Evolutionary conservation across 192 early-diverging fungal species (phyloP).

Genomic region (Radiomyces spectabilis): DNA sequence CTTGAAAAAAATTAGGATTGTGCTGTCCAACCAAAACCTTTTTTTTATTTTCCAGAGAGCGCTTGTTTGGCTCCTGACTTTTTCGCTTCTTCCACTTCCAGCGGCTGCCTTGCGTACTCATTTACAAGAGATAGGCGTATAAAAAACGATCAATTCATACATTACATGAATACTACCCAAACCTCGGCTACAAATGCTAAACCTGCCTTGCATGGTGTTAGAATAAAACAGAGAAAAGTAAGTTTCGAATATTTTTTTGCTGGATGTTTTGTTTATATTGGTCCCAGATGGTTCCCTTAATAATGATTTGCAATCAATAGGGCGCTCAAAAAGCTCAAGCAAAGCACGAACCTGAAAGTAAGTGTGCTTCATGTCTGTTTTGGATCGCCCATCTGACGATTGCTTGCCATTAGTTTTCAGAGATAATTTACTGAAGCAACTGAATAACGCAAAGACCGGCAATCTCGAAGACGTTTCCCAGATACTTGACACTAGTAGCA

Average conservation of each 20-base stretch:
- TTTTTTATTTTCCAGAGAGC: too few relatives aligned
- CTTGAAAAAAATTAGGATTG: too few relatives aligned
- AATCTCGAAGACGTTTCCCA: conserved; percentile 68
- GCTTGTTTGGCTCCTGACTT: too few relatives aligned
- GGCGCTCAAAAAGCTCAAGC: conserved; percentile 59
- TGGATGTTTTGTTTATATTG: too few relatives aligned
- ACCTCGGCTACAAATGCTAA: conserved; percentile 32
- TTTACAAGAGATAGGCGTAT: too few relatives aligned
- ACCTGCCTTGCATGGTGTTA: conserved; percentile 61
- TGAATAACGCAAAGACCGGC: conserved; percentile 37
- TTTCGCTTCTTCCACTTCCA: too few relatives aligned
- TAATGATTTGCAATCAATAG: conserved; percentile 18
- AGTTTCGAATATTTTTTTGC: background rate
- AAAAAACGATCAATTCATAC: too few relatives aligned
- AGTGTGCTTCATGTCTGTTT: conserved; percentile 1
- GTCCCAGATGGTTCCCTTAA: background rate
- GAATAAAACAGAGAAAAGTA: conserved; percentile 62
- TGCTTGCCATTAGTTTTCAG: conserved; percentile 41
- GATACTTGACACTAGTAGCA: conserved; percentile 73
- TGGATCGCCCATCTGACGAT: background rate
- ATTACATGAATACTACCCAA: conserved; percentile 40
- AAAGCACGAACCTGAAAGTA: conserved; percentile 58
- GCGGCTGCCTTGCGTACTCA: too few relatives aligned
- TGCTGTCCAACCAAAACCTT: too few relatives aligned
- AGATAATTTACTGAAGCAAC: conserved; percentile 45